Percentiles rank a stretch among this genome's conserved stretches.
Evolutionary conservation across 2,329 filamentous ascomycete species (phyloP).

Genomic region (Ophiocordyceps unilateralis): DNA sequence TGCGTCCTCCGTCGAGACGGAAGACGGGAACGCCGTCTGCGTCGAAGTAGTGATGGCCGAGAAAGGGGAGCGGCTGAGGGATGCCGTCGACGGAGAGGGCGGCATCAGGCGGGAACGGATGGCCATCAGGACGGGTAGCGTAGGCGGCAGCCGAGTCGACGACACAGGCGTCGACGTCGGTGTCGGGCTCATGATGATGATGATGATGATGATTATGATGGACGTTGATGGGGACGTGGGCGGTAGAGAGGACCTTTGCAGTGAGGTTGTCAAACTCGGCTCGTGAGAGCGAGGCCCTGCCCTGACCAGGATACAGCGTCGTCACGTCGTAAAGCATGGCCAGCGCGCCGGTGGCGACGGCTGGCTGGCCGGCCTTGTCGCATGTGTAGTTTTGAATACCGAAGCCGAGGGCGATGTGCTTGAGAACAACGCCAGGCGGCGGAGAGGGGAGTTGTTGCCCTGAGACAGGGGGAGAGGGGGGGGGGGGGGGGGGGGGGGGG

Average conservation of each 20-base stretch:
- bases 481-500: too few relatives aligned
- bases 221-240: conserved; percentile 27
- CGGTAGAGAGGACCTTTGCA: conserved; percentile 20
- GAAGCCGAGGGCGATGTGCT: conserved; percentile 42
- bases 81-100: conserved; percentile 19
- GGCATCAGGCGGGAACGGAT: conserved; percentile 20
- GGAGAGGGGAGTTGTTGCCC: conserved; percentile 26
- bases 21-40: conserved; percentile 37
- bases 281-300: conserved; percentile 17
- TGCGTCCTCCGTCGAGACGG: conserved; percentile 24
- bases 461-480: conserved; percentile 8
- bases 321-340: conserved; percentile 43
- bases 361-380: conserved; percentile 14
- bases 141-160: conserved; percentile 13
- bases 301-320: conserved; percentile 28
- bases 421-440: conserved; percentile 19
- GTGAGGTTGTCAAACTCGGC: conserved; percentile 23
- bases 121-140: conserved; percentile 5
- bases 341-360: conserved; percentile 32
- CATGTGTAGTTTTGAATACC: conserved; percentile 58
- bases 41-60: conserved; percentile 55
- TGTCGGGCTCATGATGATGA: too few relatives aligned
- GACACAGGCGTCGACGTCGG: conserved; percentile 2
- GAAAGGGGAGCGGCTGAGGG: conserved; percentile 19
- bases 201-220: too few relatives aligned